phyloP scores from a whole-genome alignment of 1,139 yeast genomes.

The Suhomyces kunorum region DNA sequence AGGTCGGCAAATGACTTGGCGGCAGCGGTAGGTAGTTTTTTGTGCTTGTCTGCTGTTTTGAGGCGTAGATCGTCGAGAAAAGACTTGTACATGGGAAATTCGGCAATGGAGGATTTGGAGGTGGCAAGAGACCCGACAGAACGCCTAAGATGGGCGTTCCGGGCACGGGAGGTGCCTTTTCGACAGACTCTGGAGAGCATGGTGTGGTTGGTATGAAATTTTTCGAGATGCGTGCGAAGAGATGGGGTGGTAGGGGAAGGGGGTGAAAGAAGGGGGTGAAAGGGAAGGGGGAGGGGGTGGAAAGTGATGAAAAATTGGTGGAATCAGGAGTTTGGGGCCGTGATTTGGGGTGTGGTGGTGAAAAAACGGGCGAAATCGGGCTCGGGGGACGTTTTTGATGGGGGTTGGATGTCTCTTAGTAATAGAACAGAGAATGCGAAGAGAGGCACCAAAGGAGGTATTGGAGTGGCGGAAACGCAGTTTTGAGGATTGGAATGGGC shows the following conservation, averaged over 20 bases:
- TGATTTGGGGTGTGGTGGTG: too few species aligned
- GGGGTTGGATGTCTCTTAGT: too few species aligned
- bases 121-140: slow-evolving; percentile 8
- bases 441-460: neutral
- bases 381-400: too few species aligned
- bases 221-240: slow-evolving; percentile 10
- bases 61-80: slow-evolving; percentile 18
- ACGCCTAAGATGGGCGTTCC: slow-evolving; percentile 5
- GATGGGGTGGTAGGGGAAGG: slow-evolving; percentile 10
- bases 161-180: slow-evolving; percentile 4
- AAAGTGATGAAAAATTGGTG: neutral
- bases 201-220: slow-evolving; percentile 7
- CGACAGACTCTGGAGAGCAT: slow-evolving; percentile 11
- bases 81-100: slow-evolving; percentile 17
- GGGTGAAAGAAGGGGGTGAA: neutral
- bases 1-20: slow-evolving; percentile 28
- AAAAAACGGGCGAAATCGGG: too few species aligned
- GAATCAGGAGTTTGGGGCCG: neutral
- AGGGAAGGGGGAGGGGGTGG: neutral
- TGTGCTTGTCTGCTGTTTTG: slow-evolving; percentile 11
- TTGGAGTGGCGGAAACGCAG: neutral
- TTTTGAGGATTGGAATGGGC: neutral
- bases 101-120: slow-evolving; percentile 8
- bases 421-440: too few species aligned
- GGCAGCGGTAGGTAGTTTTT: slow-evolving; percentile 16